Base-by-base conservation (phyloP, 176 grass and related monocot genomes). In the Oryza longistaminata region DNA sequence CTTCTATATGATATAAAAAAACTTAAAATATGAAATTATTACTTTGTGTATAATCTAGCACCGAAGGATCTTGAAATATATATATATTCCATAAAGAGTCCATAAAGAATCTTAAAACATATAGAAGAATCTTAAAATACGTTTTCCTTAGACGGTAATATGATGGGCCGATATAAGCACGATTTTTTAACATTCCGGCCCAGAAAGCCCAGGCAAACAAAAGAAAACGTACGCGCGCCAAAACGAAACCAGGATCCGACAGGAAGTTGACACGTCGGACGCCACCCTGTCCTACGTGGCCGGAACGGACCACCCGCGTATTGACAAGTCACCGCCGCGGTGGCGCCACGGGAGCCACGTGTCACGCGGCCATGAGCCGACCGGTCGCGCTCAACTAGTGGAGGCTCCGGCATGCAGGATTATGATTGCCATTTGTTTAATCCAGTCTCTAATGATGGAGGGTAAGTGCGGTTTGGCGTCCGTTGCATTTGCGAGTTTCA, bases 281-380 rank as follows among this genome's bases (percentile, higher is more conserved):
- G 27, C 26, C 75, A 67, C 68, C 14, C 12, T 0, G 39, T 70
- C 74, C 52, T 11, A 74, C 40, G 65, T 1, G 64, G 39, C 74
- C 0, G 0, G 50, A 1, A 12, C 34, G 42, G 42, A 5, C 84
- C 90, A 89, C 70, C 24, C 64, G 3, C 14, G 53, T 58, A 44
- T 89, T 80, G 90, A 92, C 90, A 92, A 86, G 53, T 89, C 90
- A 92, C 8, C 70, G 3, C 34, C 75, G 49, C 52, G 8, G 3
- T 86, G 70, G 79, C n/a, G 0, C 26, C 70, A 10, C 39, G 1
- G 19, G 7, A 0, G 71, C 74, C 83, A 92, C 42, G 5, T 80
- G 87, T 69, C 80, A 19, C 16, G 1, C 74, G 45, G 52, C 39
- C 34, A 4, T 70, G 1, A 6, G 44, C 64, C 62, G 31, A 33